phyloP scores from a whole-genome alignment of 352 stramenopile genomes.

The Pythium sp. region DNA sequence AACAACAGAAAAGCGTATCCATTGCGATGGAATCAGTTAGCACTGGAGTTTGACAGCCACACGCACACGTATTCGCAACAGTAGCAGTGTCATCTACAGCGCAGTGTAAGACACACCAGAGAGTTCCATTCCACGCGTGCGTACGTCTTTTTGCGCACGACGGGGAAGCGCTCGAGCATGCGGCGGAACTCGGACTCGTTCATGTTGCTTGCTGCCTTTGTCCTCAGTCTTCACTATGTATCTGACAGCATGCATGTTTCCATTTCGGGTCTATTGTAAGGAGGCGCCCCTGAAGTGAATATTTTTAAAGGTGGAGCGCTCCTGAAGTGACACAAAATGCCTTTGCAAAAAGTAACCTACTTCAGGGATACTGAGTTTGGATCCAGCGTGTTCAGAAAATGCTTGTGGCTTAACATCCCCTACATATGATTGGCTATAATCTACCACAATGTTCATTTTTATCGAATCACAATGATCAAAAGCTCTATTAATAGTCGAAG shows the following conservation, averaged over 20 bases:
- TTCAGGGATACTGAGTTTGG: neutral
- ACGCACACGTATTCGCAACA: neutral
- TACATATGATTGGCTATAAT: neutral
- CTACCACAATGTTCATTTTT: neutral
- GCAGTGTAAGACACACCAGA: slow-evolving; percentile 33
- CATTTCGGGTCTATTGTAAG: neutral
- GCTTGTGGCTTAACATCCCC: neutral
- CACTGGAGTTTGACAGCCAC: neutral
- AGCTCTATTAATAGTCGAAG: neutral
- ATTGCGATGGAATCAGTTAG: neutral
- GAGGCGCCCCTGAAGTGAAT: slow-evolving; percentile 1
- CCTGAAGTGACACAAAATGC: neutral
- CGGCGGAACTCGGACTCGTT: slow-evolving; percentile 69
- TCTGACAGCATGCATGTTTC: neutral
- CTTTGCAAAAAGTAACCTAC: neutral
- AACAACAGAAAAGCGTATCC: neutral
- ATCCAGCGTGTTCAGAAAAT: slow-evolving; percentile 3
- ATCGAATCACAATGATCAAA: neutral
- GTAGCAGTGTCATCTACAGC: neutral
- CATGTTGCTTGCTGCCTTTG: slow-evolving; percentile 42
- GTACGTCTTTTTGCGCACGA: slow-evolving; percentile 79
- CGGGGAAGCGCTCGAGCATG: slow-evolving; percentile 67
- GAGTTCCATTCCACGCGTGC: slow-evolving; percentile 79
- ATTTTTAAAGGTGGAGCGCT: neutral
- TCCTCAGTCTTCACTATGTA: neutral